Conservation (phyloP, 352 stramenopile genomes). For the Globisporangium nagaii region DNA sequence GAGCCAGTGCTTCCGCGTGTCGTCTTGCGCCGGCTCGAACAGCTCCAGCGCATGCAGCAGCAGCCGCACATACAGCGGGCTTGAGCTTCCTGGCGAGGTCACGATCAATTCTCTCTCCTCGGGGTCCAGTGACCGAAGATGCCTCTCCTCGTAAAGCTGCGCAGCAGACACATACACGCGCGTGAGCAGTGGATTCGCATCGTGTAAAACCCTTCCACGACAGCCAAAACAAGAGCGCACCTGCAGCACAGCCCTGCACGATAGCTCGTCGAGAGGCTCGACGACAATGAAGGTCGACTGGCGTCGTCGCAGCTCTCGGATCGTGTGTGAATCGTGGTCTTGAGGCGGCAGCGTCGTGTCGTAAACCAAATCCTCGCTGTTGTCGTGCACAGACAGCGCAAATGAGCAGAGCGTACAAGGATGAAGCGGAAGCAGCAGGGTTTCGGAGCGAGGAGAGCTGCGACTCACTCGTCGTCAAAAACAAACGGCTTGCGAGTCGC, state of each 20-base stretch:
- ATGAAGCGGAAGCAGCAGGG: no score
- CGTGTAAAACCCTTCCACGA: neutral
- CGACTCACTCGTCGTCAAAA: constrained; percentile 59
- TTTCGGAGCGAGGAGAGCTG: neutral
- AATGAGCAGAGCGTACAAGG: no score
- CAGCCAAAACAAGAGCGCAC: constrained; percentile 14
- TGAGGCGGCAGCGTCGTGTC: constrained; percentile 36
- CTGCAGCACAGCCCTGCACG: constrained; percentile 57
- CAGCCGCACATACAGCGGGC: constrained; percentile 57
- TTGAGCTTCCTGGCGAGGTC: constrained; percentile 48
- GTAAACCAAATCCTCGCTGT: constrained; percentile 61
- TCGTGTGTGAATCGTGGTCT: constrained; percentile 58
- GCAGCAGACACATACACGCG: neutral
- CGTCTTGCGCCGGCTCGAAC: constrained; percentile 24
- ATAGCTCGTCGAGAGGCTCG: constrained; percentile 58
- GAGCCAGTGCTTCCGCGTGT: constrained; percentile 37
- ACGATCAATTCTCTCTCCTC: constrained; percentile 47
- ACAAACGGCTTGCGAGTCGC: constrained; percentile 43
- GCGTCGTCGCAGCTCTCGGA: constrained; percentile 62
- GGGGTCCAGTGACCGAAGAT: constrained; percentile 12
- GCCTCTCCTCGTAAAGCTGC: constrained; percentile 36
- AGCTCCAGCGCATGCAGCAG: constrained; percentile 57
- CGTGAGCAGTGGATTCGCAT: neutral
- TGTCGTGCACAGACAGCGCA: no score
- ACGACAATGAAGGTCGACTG: constrained; percentile 57